Evolutionary conservation across 192 early-diverging fungal species (phyloP), one percentile per base, ranked within the genome.

Genomic region (Entrophospora sp.): DNA sequence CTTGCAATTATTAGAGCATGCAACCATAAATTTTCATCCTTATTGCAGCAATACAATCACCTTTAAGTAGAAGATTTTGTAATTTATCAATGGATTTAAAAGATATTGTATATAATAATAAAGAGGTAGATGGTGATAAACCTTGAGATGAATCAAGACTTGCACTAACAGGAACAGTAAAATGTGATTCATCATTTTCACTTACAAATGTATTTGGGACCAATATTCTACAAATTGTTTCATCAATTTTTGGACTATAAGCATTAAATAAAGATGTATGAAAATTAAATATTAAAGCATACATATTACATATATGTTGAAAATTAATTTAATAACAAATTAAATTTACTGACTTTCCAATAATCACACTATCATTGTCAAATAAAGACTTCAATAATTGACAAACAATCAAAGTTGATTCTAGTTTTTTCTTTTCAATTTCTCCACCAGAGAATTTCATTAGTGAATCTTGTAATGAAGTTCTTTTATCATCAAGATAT

Each of bases 1-100:
- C 89, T 94, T 32, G 88, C 85, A 71, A 99, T 87, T 8, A 96
- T 83, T 20, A 97, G 79, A 5, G 94, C 96, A 73, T 96, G 91
- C 1, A 87, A 73, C 96, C 96, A 99, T 38, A 94, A 56, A 45
- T 77, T 60, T 49, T 71, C 62, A 66, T 69, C 61, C 37, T 71
- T 70, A 83, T 71, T 61, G 88, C 81, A 28, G 70, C 71, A n/a
- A 78, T 52, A 66, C 81, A 74, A 72, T 88, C 77, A 43, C 86
- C 78, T 43, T 80, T 72, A 14, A 86, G 64, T 12, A 97, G 77
- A 3, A 77, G 68, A 0, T 79, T 61, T 61, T 86, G 80, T 16
- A 94, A 79, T 6, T 76, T 79, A 38, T 87, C 86, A 6, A 81
- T 60, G 5, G 70, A 51, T 36, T 66, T 51, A 31, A 42, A 61